phyloP scores from a whole-genome alignment of 2,329 filamentous ascomycete species.

The Fonsecaea nubica region DNA sequence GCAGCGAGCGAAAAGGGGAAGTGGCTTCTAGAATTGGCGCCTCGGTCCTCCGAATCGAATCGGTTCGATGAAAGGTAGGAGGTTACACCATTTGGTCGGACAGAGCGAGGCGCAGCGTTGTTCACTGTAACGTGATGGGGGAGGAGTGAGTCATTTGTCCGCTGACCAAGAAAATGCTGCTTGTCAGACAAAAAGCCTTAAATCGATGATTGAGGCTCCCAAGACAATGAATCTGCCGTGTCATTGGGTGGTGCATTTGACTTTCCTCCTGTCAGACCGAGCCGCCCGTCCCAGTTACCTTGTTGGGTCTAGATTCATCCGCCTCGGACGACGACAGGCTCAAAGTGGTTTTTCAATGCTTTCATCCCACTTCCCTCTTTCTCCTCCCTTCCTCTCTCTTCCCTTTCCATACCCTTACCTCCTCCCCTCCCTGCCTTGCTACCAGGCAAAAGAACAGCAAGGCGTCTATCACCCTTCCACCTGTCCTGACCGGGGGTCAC shows the following conservation, averaged over 20 bases:
- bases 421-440: slow-evolving; percentile 22
- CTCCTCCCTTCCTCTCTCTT: slow-evolving; percentile 28
- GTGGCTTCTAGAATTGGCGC: not conserved
- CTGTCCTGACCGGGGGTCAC: slow-evolving; percentile 18
- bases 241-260: not conserved
- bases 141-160: not conserved
- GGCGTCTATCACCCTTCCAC: slow-evolving; percentile 20
- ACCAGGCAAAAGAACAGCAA: slow-evolving; percentile 31
- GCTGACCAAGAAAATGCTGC: not conserved
- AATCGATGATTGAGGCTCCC: not conserved
- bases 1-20: not conserved
- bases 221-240: not conserved
- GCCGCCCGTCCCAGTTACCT: slow-evolving; percentile 22
- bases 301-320: slow-evolving; percentile 24
- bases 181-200: not conserved
- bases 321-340: slow-evolving; percentile 18
- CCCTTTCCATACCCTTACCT: slow-evolving; percentile 14
- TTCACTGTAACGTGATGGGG: not conserved
- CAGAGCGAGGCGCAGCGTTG: not conserved
- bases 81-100: slow-evolving; percentile 1
- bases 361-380: slow-evolving; percentile 16
- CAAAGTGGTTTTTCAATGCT: slow-evolving; percentile 10
- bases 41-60: not conserved
- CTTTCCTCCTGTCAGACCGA: not conserved
- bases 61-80: not conserved